Percentiles rank a stretch among this genome's conserved stretches.
Conservation (phyloP, 768 basidiomycete species). For the Serpula lacrymans region DNA sequence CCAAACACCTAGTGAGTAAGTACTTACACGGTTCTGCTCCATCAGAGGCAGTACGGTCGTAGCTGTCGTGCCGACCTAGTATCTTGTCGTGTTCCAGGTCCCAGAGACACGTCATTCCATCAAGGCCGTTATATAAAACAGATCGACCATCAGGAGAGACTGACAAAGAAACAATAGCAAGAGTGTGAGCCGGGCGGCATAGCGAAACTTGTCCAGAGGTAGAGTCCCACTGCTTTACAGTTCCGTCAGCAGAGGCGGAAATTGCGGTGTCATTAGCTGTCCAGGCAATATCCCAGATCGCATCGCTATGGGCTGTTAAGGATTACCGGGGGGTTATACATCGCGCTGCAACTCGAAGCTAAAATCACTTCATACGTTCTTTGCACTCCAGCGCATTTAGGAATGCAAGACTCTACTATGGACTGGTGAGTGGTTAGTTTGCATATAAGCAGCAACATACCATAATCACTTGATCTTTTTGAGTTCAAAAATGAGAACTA, state of each 20-base stretch:
- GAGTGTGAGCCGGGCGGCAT: conserved; percentile 69
- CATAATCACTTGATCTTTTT: conserved; percentile 12
- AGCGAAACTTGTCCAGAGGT: conserved; percentile 59
- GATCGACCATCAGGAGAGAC: conserved; percentile 59
- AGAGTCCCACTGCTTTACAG: conserved; percentile 70
- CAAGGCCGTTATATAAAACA: conserved; percentile 78
- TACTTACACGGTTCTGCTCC: conserved; percentile 66
- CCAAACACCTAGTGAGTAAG: neutral
- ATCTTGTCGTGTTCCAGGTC: conserved; percentile 62
- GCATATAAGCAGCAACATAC: conserved; percentile 20
- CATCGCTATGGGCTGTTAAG: conserved; percentile 68
- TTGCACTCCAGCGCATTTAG: conserved; percentile 69
- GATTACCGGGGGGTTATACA: conserved; percentile 8
- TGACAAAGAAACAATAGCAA: conserved; percentile 82
- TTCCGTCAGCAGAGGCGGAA: conserved; percentile 77
- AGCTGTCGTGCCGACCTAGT: conserved; percentile 71
- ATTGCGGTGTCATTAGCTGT: conserved; percentile 60
- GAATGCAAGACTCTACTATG: conserved; percentile 62
- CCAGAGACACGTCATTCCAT: conserved; percentile 78
- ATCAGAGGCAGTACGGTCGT: conserved; percentile 51
- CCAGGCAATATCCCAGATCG: conserved; percentile 79
- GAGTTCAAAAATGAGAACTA: conserved; percentile 3
- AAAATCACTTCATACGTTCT: conserved; percentile 58
- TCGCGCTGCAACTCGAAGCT: conserved; percentile 16
- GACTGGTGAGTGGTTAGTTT: conserved; percentile 19